Percentiles rank a stretch among this genome's conserved stretches.
Evolutionary conservation across 1,284 basidiomycete genomes (phyloP).

Genomic region (Melampsora abietis-canadensis): DNA sequence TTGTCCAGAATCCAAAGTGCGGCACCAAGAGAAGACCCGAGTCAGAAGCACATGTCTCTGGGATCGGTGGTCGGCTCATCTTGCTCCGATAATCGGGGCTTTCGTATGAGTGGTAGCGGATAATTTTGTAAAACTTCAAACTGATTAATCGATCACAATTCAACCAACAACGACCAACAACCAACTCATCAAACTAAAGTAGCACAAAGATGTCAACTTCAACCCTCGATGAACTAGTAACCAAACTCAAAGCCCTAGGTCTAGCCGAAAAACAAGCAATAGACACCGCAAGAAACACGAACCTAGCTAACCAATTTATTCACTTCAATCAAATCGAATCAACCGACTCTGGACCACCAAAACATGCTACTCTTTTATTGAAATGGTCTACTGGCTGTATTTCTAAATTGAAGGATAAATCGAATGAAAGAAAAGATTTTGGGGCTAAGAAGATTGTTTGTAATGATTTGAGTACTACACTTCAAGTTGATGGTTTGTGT

Average conservation of each 20-base stretch:
- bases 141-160: too few species aligned
- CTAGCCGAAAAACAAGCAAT: slow-evolving; percentile 29
- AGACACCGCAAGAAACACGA: slow-evolving; percentile 22
- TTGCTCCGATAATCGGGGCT: too few species aligned
- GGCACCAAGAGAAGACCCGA: too few species aligned
- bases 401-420: slow-evolving; percentile 22
- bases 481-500: slow-evolving; percentile 34
- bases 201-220: too few species aligned
- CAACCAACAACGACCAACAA: too few species aligned
- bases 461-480: slow-evolving; percentile 13
- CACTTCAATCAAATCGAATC: slow-evolving; percentile 7
- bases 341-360: not conserved
- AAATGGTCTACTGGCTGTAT: slow-evolving; percentile 21
- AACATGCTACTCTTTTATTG: slow-evolving; percentile 13
- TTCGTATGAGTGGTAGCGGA: too few species aligned
- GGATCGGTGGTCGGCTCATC: slow-evolving; percentile 44
- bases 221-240: slow-evolving; percentile 7
- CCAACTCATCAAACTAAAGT: too few species aligned
- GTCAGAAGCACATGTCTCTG: too few species aligned
- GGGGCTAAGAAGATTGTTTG: slow-evolving; percentile 20
- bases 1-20: too few species aligned
- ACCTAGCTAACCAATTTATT: slow-evolving; percentile 25
- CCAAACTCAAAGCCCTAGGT: slow-evolving; percentile 6
- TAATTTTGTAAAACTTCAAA: too few species aligned
- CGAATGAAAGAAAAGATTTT: slow-evolving; percentile 7